Base-by-base conservation (phyloP, 192 early-diverging fungal species). In the Paraglomus brasilianum region DNA sequence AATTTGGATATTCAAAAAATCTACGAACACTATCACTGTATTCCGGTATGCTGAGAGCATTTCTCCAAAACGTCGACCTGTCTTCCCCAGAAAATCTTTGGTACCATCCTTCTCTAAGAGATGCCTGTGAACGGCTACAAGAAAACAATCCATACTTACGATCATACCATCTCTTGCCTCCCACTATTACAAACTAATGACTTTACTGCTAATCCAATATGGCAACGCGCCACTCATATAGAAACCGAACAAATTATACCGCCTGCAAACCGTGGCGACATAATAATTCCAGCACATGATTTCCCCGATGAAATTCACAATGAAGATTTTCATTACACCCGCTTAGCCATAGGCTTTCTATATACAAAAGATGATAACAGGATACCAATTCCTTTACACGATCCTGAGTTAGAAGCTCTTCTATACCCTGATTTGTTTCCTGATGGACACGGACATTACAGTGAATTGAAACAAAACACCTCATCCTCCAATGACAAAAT, bases 341-440 rank as follows among this genome's bases (percentile, higher is more conserved):
- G 59, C 22, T 15, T 43, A 17, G 45, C 45, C 4, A 8, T 9
- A 1, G 41, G n/a, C 0, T 42, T 61, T 19, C 3, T 61, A 4
- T 10, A 42, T 5, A 4, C 19, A 17, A 61, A n/a, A 21, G 8
- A 61, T 11, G 45, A 17, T 8, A 21, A 41, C 13, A 1, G 7
- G 0, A 8, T 61, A 9, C 17, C 40, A 5, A 61, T 61, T 4
- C 4, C 59, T 5, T 2, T 38, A 22, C 7, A 57, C 36, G 22
- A 57, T 57, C 19, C 19, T 1, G 21, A 57, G 2, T 57, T 57
- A 38, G 55, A 57, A 38, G 11, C 47, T 1, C 17, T 57, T 14
- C 7, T 38, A 1, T 57, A 40, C 36, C 55, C 55, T 17, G 41
- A 61, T 9, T 13, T 61, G n/a, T 61, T 61, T 61, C 59, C 41